phyloP scores from a whole-genome alignment of 164 flowering plant species.

The Vitis riparia region DNA sequence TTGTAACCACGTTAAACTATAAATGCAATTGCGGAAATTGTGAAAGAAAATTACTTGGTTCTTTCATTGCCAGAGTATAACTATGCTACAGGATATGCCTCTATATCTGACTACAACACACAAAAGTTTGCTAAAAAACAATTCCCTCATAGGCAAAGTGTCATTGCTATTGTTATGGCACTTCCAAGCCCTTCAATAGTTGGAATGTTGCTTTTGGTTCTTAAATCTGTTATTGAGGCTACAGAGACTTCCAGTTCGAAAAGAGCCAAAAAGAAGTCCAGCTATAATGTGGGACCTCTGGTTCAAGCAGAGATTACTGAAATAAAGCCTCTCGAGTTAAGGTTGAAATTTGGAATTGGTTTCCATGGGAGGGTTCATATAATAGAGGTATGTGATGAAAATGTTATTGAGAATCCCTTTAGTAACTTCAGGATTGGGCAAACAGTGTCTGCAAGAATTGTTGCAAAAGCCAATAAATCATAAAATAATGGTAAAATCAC shows the following conservation, averaged over 20 bases:
- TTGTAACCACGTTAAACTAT: constrained; percentile 70
- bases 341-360: constrained; percentile 77
- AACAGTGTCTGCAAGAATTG: constrained; percentile 61
- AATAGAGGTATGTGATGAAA: constrained; percentile 75
- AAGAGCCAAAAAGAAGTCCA: constrained; percentile 68
- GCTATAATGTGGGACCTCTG: constrained; percentile 9
- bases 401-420: constrained; percentile 52
- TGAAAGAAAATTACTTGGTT: constrained; percentile 89
- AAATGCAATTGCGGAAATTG: constrained; percentile 81
- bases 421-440: constrained; percentile 70
- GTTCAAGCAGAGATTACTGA: constrained; percentile 88
- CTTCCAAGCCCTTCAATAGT: constrained; percentile 62
- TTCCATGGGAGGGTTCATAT: constrained; percentile 80
- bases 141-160: constrained; percentile 64
- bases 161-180: constrained; percentile 69
- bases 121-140: constrained; percentile 60
- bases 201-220: constrained; percentile 79
- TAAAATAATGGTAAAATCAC: constrained; percentile 29
- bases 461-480: constrained; percentile 41
- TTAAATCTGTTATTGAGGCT: constrained; percentile 54
- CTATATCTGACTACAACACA: constrained; percentile 74
- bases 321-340: constrained; percentile 68
- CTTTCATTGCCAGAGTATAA: constrained; percentile 68
- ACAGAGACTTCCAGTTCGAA: constrained; percentile 65
- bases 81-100: constrained; percentile 70